phyloP scores from a whole-genome alignment of 139 green algal genomes.

The Chlamydomonas incerta region DNA sequence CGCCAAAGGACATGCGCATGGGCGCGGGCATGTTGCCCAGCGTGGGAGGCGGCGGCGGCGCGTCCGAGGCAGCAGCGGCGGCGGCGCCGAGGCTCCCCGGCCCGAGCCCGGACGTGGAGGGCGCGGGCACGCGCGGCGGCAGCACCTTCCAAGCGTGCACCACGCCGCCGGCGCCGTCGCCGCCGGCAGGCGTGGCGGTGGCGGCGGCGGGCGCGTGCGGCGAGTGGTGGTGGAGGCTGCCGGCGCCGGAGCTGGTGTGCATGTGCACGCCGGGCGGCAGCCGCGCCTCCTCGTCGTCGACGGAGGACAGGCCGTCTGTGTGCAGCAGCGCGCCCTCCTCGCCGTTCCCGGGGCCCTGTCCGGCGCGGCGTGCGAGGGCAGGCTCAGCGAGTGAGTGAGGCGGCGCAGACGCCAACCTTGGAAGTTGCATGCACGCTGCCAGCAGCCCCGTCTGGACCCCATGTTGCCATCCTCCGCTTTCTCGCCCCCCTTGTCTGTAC shows the following conservation, averaged over 20 bases:
- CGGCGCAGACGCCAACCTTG: no score
- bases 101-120: neutral
- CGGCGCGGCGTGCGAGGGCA: no score
- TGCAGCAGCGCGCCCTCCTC: neutral
- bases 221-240: no score
- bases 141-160: constrained; percentile 41
- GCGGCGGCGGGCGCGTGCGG: neutral
- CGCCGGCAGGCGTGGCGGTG: neutral
- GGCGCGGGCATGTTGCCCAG: no score
- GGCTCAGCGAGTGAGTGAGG: no score
- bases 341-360: neutral
- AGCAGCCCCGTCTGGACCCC: no score
- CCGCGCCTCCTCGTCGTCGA: neutral
- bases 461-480: no score
- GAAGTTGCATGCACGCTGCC: no score
- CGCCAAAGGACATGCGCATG: neutral
- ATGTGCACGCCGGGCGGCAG: neutral
- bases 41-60: no score
- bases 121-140: neutral
- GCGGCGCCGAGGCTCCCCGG: neutral
- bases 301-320: neutral
- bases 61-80: neutral
- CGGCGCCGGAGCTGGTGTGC: neutral
- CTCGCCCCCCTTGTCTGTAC: no score
- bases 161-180: constrained; percentile 19